These are phyloP conservation scores for Aspergillus transmontanensis DNA, from an alignment of 2,329 filamentous ascomycete species.

Conservation along the genomic window DNA sequence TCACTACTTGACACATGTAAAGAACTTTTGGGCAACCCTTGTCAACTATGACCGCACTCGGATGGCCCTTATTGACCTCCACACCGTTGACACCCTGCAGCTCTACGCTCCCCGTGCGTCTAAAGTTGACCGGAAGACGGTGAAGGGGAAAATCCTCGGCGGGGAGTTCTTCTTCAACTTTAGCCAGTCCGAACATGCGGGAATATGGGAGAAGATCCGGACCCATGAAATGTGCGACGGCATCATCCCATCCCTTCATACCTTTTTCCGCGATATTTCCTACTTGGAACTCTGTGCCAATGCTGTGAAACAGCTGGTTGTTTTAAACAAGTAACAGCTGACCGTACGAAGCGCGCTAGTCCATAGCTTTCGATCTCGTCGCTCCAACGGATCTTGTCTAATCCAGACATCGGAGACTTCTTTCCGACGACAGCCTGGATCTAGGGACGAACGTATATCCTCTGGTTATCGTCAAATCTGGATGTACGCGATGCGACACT, in stretches of 20 bases:
- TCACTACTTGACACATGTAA: conserved; percentile 35
- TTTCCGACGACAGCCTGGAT: conserved; percentile 20
- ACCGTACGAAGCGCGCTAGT: conserved; percentile 1
- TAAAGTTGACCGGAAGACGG: conserved; percentile 24
- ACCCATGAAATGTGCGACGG: conserved; percentile 17
- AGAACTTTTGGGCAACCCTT: conserved; percentile 35
- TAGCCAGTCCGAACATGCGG: conserved; percentile 26
- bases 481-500: conserved; percentile 36
- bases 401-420: conserved; percentile 29
- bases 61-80: conserved; percentile 32
- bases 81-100: conserved; percentile 36
- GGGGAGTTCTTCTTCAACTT: conserved; percentile 38
- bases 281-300: conserved; percentile 34
- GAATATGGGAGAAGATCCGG: conserved; percentile 33
- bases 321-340: conserved; percentile 6
- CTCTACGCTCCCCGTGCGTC: conserved; percentile 32
- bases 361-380: conserved; percentile 3
- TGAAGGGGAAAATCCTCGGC: conserved; percentile 31
- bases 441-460: conserved; percentile 13
- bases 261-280: conserved; percentile 42
- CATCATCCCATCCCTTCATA: conserved; percentile 39
- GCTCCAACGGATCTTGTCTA: conserved; percentile 10
- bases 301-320: conserved; percentile 31
- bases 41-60: conserved; percentile 27
- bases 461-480: conserved; percentile 31